phyloP scores from a whole-genome alignment of 306 rosid genomes.

The Dalbergia oliveri region DNA sequence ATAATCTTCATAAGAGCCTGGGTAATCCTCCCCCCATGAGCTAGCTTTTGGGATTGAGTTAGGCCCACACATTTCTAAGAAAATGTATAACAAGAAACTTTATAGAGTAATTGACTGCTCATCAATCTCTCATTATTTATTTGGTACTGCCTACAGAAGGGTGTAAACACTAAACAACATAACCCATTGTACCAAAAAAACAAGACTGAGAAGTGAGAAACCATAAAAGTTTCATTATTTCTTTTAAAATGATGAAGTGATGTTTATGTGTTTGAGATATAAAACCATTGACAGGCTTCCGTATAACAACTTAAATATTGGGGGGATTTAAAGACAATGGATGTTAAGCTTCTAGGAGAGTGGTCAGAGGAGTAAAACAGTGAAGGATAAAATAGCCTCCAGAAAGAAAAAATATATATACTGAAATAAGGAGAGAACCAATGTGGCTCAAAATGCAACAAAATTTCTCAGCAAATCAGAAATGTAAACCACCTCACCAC shows the following conservation, averaged over 20 bases:
- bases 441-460: constrained; percentile 1
- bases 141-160: constrained; percentile 13
- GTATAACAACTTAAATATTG: background rate
- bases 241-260: background rate
- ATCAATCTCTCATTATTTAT: constrained; percentile 5
- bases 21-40: too few species aligned
- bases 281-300: constrained; percentile 25
- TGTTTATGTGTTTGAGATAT: constrained; percentile 8
- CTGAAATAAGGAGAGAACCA: constrained; percentile 1
- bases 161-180: constrained; percentile 14
- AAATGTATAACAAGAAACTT: background rate
- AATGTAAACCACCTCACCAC: constrained; percentile 1
- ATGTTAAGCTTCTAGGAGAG: constrained; percentile 19
- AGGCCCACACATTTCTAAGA: too few species aligned
- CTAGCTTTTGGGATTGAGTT: too few species aligned
- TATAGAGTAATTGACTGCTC: constrained; percentile 17
- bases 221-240: constrained; percentile 7
- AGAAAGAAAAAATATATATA: background rate
- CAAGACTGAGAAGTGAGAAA: constrained; percentile 9
- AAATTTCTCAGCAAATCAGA: constrained; percentile 26
- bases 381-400: constrained; percentile 27
- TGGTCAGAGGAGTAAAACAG: constrained; percentile 4
- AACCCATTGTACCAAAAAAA: background rate
- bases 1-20: too few species aligned
- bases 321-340: background rate